These are phyloP conservation scores for Podila minutissima DNA, from an alignment of 192 early-diverging fungal species.

Conservation along the genomic window DNA sequence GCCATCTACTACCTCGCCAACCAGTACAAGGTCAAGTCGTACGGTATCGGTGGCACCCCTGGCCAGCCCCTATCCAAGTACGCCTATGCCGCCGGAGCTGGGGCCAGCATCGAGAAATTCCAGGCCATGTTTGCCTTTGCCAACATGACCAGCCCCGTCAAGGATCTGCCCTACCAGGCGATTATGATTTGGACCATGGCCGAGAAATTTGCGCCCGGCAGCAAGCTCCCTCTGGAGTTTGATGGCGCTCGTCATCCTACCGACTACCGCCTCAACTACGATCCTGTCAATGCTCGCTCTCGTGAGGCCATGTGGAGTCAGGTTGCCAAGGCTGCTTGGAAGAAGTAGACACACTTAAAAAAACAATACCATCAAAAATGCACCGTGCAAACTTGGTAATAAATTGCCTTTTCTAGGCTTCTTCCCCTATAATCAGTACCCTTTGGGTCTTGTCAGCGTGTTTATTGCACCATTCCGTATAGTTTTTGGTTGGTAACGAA, in stretches of 20 bases:
- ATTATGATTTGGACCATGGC: background rate
- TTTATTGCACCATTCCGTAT: no score
- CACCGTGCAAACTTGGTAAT: no score
- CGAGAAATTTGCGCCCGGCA: slow-evolving; percentile 4
- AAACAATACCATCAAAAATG: no score
- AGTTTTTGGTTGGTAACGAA: no score
- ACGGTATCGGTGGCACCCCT: slow-evolving; percentile 1
- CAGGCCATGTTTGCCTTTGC: background rate
- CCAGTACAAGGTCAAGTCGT: slow-evolving; percentile 13
- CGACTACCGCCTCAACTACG: slow-evolving; percentile 2
- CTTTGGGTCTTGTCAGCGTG: no score
- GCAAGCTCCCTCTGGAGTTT: slow-evolving; percentile 10
- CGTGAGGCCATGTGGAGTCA: slow-evolving; percentile 8
- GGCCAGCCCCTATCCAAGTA: slow-evolving; percentile 10
- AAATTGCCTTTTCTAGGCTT: no score
- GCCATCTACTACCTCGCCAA: slow-evolving; percentile 1
- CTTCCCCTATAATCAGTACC: no score
- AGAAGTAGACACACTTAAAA: no score
- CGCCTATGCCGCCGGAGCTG: background rate
- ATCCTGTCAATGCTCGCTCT: slow-evolving; percentile 3
- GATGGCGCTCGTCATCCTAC: slow-evolving; percentile 1
- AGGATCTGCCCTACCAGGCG: background rate
- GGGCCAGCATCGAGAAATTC: background rate
- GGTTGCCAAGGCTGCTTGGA: background rate
- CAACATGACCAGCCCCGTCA: slow-evolving; percentile 10